Evolutionary conservation across 768 basidiomycete species (phyloP).

Genomic region (Hygrophorus russula): DNA sequence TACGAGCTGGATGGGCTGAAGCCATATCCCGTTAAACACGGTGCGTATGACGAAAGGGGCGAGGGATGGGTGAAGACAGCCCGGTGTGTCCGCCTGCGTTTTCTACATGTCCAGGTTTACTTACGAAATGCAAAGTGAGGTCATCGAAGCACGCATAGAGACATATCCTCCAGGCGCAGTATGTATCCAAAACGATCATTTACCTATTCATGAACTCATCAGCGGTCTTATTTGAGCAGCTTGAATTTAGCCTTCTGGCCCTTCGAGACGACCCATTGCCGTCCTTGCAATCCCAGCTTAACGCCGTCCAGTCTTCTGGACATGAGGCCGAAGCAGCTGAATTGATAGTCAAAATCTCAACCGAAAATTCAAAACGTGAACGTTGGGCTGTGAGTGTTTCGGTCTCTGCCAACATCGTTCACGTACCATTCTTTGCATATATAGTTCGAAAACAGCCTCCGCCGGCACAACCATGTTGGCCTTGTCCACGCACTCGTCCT

Average conservation of each 20-base stretch:
- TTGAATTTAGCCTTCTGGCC: conserved; percentile 89
- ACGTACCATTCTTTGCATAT: conserved; percentile 5
- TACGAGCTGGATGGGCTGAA: conserved; percentile 95
- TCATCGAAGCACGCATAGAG: conserved; percentile 79
- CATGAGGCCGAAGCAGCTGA: conserved; percentile 36
- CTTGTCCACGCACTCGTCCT: conserved; percentile 64
- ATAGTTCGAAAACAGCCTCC: conserved; percentile 81
- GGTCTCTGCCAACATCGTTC: conserved; percentile 5
- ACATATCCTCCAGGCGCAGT: conserved; percentile 88
- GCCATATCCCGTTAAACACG: conserved; percentile 68
- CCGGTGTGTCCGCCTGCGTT: conserved; percentile 32
- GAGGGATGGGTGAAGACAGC: conserved; percentile 83
- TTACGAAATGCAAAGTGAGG: conserved; percentile 40
- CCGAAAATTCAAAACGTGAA: conserved; percentile 66
- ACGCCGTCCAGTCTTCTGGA: conserved; percentile 31
- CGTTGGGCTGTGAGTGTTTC: conserved; percentile 64
- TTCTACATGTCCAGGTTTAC: conserved; percentile 8
- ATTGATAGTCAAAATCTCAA: conserved; percentile 41
- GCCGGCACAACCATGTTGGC: conserved; percentile 81
- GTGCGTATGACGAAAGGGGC: conserved; percentile 49
- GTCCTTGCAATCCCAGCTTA: conserved; percentile 46
- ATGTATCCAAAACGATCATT: conserved; percentile 18
- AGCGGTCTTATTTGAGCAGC: conserved; percentile 27
- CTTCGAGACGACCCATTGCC: conserved; percentile 77
- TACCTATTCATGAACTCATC: neutral